Conservation (phyloP, 805 yeast species). For the Ogataea henricii region DNA sequence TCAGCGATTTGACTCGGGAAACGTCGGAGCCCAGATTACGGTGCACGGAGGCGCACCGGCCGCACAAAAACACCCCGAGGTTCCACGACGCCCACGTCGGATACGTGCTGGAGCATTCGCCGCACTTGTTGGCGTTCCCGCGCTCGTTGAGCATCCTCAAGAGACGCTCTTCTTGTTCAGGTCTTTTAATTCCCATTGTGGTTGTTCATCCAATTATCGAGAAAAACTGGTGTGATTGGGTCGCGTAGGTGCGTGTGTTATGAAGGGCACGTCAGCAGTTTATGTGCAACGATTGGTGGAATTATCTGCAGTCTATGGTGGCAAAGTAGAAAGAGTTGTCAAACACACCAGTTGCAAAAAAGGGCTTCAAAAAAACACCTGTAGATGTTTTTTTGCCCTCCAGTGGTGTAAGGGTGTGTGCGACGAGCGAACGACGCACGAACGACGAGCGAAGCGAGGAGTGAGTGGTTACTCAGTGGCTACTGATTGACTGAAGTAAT, state of each 20-base stretch:
- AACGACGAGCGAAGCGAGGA: background rate
- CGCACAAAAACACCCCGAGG: conserved; percentile 76
- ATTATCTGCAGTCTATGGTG: too few species aligned
- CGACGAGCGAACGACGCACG: too few species aligned
- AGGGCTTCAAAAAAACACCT: background rate
- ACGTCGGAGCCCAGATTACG: conserved; percentile 61
- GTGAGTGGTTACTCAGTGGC: too few species aligned
- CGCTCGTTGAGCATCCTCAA: conserved; percentile 59
- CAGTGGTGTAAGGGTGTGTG: background rate
- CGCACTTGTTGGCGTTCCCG: conserved; percentile 70
- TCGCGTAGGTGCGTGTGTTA: too few species aligned
- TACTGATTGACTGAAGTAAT: too few species aligned
- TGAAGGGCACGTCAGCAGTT: too few species aligned
- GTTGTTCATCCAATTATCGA: too few species aligned
- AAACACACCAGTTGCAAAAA: background rate
- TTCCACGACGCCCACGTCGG: conserved; percentile 58
- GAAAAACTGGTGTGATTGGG: background rate
- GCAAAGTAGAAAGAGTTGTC: too few species aligned
- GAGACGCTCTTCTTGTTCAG: conserved; percentile 39
- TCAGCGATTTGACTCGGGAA: conserved; percentile 69
- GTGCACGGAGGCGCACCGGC: conserved; percentile 82
- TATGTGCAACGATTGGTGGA: too few species aligned
- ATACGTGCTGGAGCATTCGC: conserved; percentile 69
- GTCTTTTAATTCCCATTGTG: conserved; percentile 9
- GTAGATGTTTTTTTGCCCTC: background rate